Base-by-base conservation (phyloP, 2,329 filamentous ascomycete genomes). In the Aspergillus brunneoviolaceus region DNA sequence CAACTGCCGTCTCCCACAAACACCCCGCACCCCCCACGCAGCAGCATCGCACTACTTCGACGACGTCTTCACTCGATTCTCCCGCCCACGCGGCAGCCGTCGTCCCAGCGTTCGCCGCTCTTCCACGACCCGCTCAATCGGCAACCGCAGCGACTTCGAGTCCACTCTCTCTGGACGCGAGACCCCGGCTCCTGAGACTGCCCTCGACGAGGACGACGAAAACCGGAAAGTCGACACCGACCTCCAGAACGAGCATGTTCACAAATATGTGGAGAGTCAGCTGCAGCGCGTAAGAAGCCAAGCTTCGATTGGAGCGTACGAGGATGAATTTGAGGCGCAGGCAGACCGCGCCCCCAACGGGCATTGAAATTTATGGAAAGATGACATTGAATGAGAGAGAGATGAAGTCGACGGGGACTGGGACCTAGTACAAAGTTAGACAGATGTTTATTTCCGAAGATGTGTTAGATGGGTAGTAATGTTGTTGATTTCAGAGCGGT, bases 11-110 rank as follows among this genome's bases (percentile, higher is more conserved):
- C 87, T 96, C 14, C 93, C 94, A 1, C 92, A 97, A 71, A 98
- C 95, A 0, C 95, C 95, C 14, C 90, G 92, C 53, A 96, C 92
- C 3, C 93, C 94, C 2, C 87, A 89, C 2, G 85, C 87, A 1
- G 92, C 89, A 47, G 94, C 96, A 77, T 85, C 89, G 7, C 93
- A 97, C 75, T 98, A 98, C 81, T 98, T 98, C 73, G 94, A 98
- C 70, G 94, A 98, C 71, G 86, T 92, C 61, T 89, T 96, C 75
- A 83, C 84, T 56, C 85, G 88, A 39, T 81, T 64, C 61, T 70
- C 57, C 67, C 81, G 78, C 66, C 79, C 69, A 66, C 76, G 54
- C 60, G 72, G 52, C 60, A 78, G 63, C 69, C 77, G 65, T 69
- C 82, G 80, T 65, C 83, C 83, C 21, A 80, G 81, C 19, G 81